Evolutionary conservation across 345 rosid genomes (phyloP).

Genomic region (Aquilaria sinensis): DNA sequence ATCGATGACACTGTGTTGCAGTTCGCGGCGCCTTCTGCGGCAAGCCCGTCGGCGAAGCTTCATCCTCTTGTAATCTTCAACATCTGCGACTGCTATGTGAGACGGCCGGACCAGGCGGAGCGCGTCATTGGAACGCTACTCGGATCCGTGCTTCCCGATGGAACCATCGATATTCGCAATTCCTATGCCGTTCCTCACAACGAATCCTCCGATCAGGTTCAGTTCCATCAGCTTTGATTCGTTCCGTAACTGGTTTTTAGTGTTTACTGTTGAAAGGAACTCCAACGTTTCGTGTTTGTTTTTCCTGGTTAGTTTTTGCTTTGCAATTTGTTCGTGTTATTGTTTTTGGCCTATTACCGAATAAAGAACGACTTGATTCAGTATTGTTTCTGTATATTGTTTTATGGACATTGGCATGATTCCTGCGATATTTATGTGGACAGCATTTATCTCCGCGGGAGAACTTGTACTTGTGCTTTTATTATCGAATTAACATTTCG

Average conservation of each 20-base stretch:
- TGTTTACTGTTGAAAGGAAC: background rate
- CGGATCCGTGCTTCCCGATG: slow-evolving; percentile 79
- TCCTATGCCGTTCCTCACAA: slow-evolving; percentile 97
- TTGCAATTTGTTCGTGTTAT: too few relatives aligned
- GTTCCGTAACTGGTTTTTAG: background rate
- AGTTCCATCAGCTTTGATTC: background rate
- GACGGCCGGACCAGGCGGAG: slow-evolving; percentile 91
- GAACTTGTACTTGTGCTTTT: too few relatives aligned
- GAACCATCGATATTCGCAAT: slow-evolving; percentile 89
- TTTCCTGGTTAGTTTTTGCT: too few relatives aligned
- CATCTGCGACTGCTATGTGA: slow-evolving; percentile 88
- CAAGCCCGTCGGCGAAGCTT: slow-evolving; percentile 52
- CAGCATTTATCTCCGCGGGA: too few relatives aligned
- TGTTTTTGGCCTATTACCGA: too few relatives aligned
- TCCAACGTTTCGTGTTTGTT: too few relatives aligned
- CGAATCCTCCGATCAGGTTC: slow-evolving; percentile 84
- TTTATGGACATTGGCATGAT: too few relatives aligned
- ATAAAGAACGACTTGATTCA: too few relatives aligned
- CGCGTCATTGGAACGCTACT: slow-evolving; percentile 97
- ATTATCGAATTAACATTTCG: too few relatives aligned
- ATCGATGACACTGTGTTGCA: slow-evolving; percentile 69
- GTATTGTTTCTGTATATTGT: too few relatives aligned
- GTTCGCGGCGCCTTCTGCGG: slow-evolving; percentile 34
- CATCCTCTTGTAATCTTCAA: slow-evolving; percentile 91
- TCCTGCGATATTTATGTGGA: too few relatives aligned